Base-by-base conservation (phyloP, 345 rosid genomes). In the Salix udensis region DNA sequence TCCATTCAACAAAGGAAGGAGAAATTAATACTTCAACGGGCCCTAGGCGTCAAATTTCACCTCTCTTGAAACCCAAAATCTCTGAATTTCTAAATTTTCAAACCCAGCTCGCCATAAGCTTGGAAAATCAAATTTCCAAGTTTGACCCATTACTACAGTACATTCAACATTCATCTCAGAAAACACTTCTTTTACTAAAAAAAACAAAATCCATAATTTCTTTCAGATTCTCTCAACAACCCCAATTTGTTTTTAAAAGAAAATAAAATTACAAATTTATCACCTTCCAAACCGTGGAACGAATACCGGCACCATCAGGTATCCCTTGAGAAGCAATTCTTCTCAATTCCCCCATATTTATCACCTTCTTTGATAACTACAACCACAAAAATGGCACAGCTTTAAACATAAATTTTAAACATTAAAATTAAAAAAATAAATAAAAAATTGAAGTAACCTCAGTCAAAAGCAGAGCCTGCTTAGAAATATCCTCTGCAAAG, bases 261-360 rank as follows among this genome's bases (percentile, higher is more conserved):
- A 40, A 40, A 40, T 2, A 44, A 11, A 1, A 44, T 9, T 44
- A 46, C 6, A 46, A 46, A 58, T 58, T 58, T 58, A n/a, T n/a
- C 15, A 94, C 98, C 97, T 95, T 95, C 98, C 98, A 95, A 37
- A 89, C 96, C 14, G 88, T 78, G 14, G 98, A 89, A 70, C 97
- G 97, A 78, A 90, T 85, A 44, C 97, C 98, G 44, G 87, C 88
- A 79, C 92, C 89, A 79, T 95, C 98, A 26, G 98, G 96, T 81
- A 91, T 53, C 68, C 98, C 97, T 78, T 91, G 98, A 7, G 94
- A 88, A 2, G 91, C 92, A 68, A 88, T 87, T 80, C 86, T 93
- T 86, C 97, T 89, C 78, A 95, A 74, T 77, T 93, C 98, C 81
- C 88, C 81, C 21, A 91, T 78, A 83, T 93, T 92, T 42, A 95